Conservation (phyloP, 1,284 basidiomycete genomes). For the Lignosus rhinocerotis region DNA sequence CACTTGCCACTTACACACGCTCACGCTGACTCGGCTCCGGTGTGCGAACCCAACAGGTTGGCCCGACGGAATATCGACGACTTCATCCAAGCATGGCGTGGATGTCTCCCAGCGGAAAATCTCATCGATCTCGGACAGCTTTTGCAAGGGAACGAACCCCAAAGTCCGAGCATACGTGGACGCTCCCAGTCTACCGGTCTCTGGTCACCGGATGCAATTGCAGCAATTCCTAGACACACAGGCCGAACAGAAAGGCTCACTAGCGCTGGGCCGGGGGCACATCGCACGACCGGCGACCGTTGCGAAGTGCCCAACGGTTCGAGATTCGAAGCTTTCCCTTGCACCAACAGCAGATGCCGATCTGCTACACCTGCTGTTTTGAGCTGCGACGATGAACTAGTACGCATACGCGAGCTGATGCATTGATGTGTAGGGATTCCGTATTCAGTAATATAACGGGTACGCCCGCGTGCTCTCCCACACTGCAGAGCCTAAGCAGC, state of each 20-base stretch:
- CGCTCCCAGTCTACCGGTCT: neutral
- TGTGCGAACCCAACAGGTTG: slow-evolving; percentile 13
- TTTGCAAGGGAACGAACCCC: neutral
- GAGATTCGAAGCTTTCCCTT: neutral
- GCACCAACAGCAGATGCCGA: neutral
- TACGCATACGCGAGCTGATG: neutral
- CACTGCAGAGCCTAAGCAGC: slow-evolving; percentile 1
- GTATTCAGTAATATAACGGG: slow-evolving; percentile 2
- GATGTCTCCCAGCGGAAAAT: slow-evolving; percentile 1
- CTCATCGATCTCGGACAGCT: slow-evolving; percentile 7
- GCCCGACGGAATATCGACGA: slow-evolving; percentile 4
- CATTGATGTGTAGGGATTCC: slow-evolving; percentile 5
- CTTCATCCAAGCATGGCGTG: slow-evolving; percentile 1
- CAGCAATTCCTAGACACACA: neutral
- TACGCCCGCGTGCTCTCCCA: neutral
- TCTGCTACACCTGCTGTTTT: slow-evolving; percentile 4
- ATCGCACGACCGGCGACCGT: slow-evolving; percentile 13
- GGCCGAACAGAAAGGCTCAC: neutral
- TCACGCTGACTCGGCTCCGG: slow-evolving; percentile 16
- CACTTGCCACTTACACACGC: neutral
- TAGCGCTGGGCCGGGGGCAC: neutral
- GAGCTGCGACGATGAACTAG: slow-evolving; percentile 7
- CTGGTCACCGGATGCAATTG: slow-evolving; percentile 5
- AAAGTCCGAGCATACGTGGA: neutral
- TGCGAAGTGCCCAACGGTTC: slow-evolving; percentile 8